A percentile compares a stretch with the other conserved stretches of the same genome.
phyloP scores from a whole-genome alignment of 2,329 filamentous ascomycete species.

The Pestalotiopsis sp. region DNA sequence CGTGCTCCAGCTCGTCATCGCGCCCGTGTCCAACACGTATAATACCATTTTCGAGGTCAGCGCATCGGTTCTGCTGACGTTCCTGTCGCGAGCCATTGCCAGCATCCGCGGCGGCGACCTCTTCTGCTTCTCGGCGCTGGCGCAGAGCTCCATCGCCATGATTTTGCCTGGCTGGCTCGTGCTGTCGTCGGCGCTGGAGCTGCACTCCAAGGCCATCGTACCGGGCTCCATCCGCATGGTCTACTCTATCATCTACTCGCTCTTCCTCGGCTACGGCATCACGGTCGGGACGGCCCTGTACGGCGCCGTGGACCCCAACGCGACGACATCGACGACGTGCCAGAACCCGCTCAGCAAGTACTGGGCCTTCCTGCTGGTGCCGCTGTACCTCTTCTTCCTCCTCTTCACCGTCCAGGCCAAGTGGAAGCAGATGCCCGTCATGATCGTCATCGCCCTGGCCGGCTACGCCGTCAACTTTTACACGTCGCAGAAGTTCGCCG shows the following conservation, averaged over 20 bases:
- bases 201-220: constrained; percentile 67
- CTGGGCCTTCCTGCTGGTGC: constrained; percentile 66
- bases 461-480: constrained; percentile 80
- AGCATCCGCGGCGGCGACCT: constrained; percentile 59
- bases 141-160: constrained; percentile 71
- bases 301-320: constrained; percentile 45
- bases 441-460: constrained; percentile 71
- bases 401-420: constrained; percentile 79
- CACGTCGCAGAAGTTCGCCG: constrained; percentile 64
- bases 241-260: constrained; percentile 70
- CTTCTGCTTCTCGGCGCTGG: constrained; percentile 72
- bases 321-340: constrained; percentile 42
- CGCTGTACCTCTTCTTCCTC: constrained; percentile 67
- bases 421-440: constrained; percentile 76
- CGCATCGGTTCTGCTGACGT: constrained; percentile 65
- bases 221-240: constrained; percentile 71
- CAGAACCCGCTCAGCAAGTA: constrained; percentile 44
- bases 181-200: constrained; percentile 58
- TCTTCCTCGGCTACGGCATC: constrained; percentile 71
- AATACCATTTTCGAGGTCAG: constrained; percentile 52
- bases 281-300: constrained; percentile 57
- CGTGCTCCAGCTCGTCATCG: constrained; percentile 70
- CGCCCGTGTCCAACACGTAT: constrained; percentile 72
- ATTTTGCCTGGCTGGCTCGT: constrained; percentile 67
- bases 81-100: constrained; percentile 66